A percentile compares a stretch with the other conserved stretches of the same genome.
Conservation (phyloP, 202 grass and related monocot species). For the Brachypodium distachyon region DNA sequence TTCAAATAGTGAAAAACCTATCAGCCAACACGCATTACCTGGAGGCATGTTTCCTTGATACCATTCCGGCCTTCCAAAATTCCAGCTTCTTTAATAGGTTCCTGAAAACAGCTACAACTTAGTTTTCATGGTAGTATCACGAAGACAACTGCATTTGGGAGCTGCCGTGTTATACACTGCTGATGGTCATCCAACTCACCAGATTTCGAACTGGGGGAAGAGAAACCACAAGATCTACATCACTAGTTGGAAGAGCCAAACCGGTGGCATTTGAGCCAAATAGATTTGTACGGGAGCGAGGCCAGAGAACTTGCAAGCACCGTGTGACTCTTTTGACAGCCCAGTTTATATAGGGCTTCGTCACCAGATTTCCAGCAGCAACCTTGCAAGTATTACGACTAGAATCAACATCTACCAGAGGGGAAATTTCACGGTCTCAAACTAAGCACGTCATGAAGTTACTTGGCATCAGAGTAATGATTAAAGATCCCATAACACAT, state of each 20-base stretch:
- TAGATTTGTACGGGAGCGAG: conserved; percentile 87
- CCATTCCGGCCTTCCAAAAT: conserved; percentile 99
- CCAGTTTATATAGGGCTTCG: conserved; percentile 86
- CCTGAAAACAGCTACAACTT: conserved; percentile 42
- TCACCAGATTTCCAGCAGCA: conserved; percentile 71
- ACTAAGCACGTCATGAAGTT: conserved; percentile 3
- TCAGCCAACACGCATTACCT: conserved; percentile 45
- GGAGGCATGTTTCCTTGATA: conserved; percentile 97
- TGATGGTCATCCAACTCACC: conserved; percentile 49
- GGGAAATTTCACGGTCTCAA: not conserved
- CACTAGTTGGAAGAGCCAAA: conserved; percentile 93
- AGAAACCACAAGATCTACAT: conserved; percentile 95
- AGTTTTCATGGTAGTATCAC: not conserved
- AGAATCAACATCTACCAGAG: conserved; percentile 21
- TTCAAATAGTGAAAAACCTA: not conserved
- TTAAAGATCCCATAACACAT: not conserved
- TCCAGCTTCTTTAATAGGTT: conserved; percentile 99
- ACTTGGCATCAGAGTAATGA: not conserved
- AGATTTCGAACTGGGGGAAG: conserved; percentile 93
- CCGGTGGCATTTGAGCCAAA: conserved; percentile 96
- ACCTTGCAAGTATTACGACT: conserved; percentile 44
- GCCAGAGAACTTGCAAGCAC: conserved; percentile 91
- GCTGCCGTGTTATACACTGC: conserved; percentile 4
- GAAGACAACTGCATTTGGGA: conserved; percentile 11
- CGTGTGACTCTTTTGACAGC: conserved; percentile 92